These are phyloP conservation scores for Trichophaea hybrida DNA, from an alignment of 2,329 filamentous ascomycete genomes.

Conservation along the genomic window DNA sequence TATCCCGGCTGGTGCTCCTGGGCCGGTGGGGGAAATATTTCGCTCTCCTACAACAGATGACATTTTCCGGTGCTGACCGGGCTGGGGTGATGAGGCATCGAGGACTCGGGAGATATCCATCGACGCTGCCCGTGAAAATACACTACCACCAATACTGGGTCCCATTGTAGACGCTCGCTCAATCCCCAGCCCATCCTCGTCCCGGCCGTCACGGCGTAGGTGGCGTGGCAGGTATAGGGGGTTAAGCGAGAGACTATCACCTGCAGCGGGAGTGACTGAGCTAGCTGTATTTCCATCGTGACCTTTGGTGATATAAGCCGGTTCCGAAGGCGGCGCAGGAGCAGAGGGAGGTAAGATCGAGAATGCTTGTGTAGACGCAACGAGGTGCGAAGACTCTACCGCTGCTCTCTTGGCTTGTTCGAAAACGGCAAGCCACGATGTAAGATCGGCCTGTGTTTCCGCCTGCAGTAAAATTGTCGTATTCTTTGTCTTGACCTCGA, in stretches of 20 bases:
- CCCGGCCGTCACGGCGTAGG: constrained; percentile 2
- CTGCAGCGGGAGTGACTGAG: constrained; percentile 9
- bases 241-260: constrained; percentile 9
- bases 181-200: constrained; percentile 8
- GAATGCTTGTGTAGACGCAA: constrained; percentile 59
- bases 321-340: constrained; percentile 51
- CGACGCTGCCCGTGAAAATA: constrained; percentile 42
- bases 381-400: constrained; percentile 47
- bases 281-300: constrained; percentile 13
- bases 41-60: constrained; percentile 40
- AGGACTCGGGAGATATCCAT: neutral
- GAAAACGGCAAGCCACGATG: constrained; percentile 86
- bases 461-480: constrained; percentile 70
- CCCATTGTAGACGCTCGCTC: constrained; percentile 40
- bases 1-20: constrained; percentile 48
- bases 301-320: constrained; percentile 19
- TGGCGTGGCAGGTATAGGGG: constrained; percentile 11
- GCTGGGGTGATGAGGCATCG: constrained; percentile 49
- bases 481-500: constrained; percentile 96
- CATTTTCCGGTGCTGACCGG: constrained; percentile 74
- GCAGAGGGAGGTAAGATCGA: constrained; percentile 78
- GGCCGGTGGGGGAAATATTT: constrained; percentile 33
- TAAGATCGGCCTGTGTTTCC: constrained; percentile 82
- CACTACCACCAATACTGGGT: constrained; percentile 39
- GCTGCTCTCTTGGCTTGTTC: constrained; percentile 88